phyloP scores from a whole-genome alignment of 331 rosid species.

The Spiraea crenata region DNA sequence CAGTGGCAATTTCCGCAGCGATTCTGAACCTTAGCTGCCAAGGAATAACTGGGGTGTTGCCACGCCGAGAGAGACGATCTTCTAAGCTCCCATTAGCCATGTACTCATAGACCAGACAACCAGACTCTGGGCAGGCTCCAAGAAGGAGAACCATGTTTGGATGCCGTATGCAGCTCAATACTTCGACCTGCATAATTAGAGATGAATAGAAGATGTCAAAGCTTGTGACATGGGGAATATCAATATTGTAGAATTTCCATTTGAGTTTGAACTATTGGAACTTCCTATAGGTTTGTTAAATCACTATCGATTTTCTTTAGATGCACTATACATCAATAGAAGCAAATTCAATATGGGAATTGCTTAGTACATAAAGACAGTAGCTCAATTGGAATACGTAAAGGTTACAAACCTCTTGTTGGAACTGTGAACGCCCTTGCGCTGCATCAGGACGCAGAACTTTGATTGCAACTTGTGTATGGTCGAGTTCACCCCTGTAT shows the following conservation, averaged over 20 bases:
- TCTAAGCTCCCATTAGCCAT: constrained; percentile 84
- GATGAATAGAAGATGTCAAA: too few relatives aligned
- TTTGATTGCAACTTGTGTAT: constrained; percentile 49
- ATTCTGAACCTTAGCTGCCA: constrained; percentile 82
- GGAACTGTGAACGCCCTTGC: constrained; percentile 52
- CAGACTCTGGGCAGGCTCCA: constrained; percentile 83
- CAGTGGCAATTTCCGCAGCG: constrained; percentile 83
- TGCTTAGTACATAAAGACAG: not conserved
- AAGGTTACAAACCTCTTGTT: constrained; percentile 36
- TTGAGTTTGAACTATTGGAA: too few relatives aligned
- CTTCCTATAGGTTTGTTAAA: too few relatives aligned
- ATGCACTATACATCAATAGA: too few relatives aligned
- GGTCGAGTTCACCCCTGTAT: constrained; percentile 41
- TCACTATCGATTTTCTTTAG: too few relatives aligned
- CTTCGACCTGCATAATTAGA: constrained; percentile 53
- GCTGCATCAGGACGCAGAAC: constrained; percentile 53
- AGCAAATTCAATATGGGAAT: too few relatives aligned
- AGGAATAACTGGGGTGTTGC: constrained; percentile 44
- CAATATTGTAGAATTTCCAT: too few relatives aligned
- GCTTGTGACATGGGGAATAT: too few relatives aligned
- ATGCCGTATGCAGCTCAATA: constrained; percentile 72
- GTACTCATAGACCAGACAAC: constrained; percentile 79
- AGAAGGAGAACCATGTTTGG: constrained; percentile 89
- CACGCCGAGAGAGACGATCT: constrained; percentile 58
- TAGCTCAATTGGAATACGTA: not conserved